A percentile compares a stretch with the other conserved stretches of the same genome.
phyloP scores from a whole-genome alignment of 805 yeast species.

The Hanseniaspora occidentalis region DNA sequence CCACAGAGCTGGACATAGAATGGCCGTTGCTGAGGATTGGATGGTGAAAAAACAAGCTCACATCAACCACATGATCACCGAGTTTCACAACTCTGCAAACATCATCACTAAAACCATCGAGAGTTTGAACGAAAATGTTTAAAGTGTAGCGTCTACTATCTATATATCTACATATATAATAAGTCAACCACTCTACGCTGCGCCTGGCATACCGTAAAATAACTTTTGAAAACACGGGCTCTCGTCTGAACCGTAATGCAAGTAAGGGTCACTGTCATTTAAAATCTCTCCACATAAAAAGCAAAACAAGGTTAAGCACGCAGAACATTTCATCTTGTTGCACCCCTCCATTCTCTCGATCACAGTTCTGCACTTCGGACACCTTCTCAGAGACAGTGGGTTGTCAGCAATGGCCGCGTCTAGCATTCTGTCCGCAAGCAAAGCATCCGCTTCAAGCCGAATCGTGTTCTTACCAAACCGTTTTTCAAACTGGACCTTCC shows the following conservation, averaged over 20 bases:
- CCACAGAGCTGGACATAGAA: constrained; percentile 17
- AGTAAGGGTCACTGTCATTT: constrained; percentile 33
- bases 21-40: constrained; percentile 20
- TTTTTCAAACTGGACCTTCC: constrained; percentile 24
- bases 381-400: constrained; percentile 31
- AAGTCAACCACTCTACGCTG: constrained; percentile 8
- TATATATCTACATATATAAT: neutral
- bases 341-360: constrained; percentile 51
- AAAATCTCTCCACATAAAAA: constrained; percentile 38
- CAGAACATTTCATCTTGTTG: constrained; percentile 45
- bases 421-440: constrained; percentile 34
- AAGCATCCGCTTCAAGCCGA: constrained; percentile 31
- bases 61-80: constrained; percentile 13
- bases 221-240: constrained; percentile 37
- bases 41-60: constrained; percentile 16
- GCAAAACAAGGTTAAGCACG: constrained; percentile 39
- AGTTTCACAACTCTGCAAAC: constrained; percentile 16
- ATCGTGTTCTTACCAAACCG: constrained; percentile 35
- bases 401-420: constrained; percentile 30
- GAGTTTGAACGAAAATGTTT: constrained; percentile 8
- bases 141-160: neutral
- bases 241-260: constrained; percentile 33
- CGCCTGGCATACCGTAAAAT: constrained; percentile 39
- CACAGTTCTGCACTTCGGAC: constrained; percentile 40
- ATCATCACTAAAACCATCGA: constrained; percentile 19